phyloP scores from a whole-genome alignment of 139 green algal species.

The Ettlia oleoabundans region DNA sequence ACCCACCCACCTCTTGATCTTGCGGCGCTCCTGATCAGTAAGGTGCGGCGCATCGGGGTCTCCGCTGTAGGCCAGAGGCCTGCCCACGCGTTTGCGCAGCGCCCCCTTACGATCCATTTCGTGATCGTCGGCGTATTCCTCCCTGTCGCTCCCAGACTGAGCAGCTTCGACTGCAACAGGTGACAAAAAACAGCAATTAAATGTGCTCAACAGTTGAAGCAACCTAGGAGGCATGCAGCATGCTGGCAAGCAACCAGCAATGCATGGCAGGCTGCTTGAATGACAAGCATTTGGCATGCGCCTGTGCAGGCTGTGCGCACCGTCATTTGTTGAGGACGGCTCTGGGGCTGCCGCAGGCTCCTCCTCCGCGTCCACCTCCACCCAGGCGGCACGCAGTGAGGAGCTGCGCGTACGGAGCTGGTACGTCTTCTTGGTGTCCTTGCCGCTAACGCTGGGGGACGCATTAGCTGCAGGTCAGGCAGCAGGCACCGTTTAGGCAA shows the following conservation, averaged over 20 bases:
- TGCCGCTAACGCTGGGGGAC: background rate
- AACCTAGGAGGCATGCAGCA: too few species aligned
- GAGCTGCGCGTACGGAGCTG: slow-evolving; percentile 18
- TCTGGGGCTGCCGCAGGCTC: background rate
- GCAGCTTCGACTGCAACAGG: background rate
- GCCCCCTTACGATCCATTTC: too few species aligned
- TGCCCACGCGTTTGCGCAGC: slow-evolving; percentile 38
- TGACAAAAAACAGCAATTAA: too few species aligned
- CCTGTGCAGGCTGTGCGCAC: background rate
- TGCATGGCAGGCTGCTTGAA: too few species aligned
- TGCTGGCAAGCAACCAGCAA: too few species aligned
- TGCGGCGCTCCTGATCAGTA: slow-evolving; percentile 41
- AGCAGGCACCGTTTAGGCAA: too few species aligned
- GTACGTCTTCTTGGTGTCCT: background rate
- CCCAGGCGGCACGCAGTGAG: slow-evolving; percentile 14
- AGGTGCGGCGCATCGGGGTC: slow-evolving; percentile 36
- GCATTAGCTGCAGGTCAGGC: background rate
- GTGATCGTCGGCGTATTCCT: too few species aligned
- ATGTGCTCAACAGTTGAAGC: too few species aligned
- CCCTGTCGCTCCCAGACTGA: background rate
- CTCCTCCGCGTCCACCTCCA: slow-evolving; percentile 14
- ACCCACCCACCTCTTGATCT: slow-evolving; percentile 42
- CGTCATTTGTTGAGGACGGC: background rate
- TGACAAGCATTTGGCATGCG: background rate
- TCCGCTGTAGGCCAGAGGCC: slow-evolving; percentile 39